These are phyloP conservation scores for Cucurbita ficifolia DNA, from an alignment of 306 rosid genomes.

Conservation along the genomic window DNA sequence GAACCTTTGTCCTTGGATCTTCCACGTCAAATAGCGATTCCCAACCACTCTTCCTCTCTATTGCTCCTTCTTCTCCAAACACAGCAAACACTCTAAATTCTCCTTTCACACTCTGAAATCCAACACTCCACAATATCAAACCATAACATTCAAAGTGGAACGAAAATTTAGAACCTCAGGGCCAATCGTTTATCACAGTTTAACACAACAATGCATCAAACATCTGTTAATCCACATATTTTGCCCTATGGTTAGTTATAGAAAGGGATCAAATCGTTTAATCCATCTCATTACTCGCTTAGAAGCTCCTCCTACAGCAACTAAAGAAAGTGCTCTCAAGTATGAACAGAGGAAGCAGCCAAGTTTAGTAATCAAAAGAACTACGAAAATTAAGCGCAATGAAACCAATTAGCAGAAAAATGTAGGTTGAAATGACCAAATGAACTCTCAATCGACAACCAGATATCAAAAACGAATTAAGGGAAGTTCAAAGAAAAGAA, in stretches of 20 bases:
- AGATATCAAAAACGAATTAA: not conserved
- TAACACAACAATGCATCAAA: not conserved
- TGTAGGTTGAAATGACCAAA: not conserved
- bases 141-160: not conserved
- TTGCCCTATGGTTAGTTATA: no score
- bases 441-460: not conserved
- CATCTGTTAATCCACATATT: not conserved
- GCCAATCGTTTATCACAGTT: not conserved
- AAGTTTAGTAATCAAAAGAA: no score
- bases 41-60: slow-evolving; percentile 66
- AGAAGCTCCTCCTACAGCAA: not conserved
- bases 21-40: slow-evolving; percentile 81
- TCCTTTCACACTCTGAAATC: slow-evolving; percentile 59
- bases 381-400: not conserved
- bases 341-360: no score
- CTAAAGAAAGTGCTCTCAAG: not conserved
- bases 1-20: slow-evolving; percentile 76
- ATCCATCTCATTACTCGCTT: not conserved
- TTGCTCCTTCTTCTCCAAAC: slow-evolving; percentile 43
- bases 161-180: not conserved
- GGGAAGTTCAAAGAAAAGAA: no score
- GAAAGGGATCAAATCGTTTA: not conserved
- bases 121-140: slow-evolving; percentile 4
- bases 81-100: slow-evolving; percentile 69
- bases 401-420: not conserved